Percentiles rank a stretch among this genome's conserved stretches.
Conservation (phyloP, 139 green algal species). For the Edaphochlamys debaryana region DNA sequence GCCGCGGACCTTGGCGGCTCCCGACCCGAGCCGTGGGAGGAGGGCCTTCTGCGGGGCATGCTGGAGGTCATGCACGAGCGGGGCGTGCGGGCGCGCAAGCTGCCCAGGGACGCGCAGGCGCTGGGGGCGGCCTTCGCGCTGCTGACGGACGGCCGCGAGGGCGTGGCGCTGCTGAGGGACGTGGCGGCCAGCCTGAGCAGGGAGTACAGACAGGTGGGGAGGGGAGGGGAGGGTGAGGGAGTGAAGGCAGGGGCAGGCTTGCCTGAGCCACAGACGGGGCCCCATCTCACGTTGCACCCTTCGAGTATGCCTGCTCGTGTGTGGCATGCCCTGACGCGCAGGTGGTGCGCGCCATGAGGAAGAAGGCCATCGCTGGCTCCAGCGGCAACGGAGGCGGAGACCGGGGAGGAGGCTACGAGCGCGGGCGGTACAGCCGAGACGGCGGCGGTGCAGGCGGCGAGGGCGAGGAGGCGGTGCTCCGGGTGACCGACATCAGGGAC, state of each 20-base stretch:
- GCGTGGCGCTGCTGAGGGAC: slow-evolving; percentile 28
- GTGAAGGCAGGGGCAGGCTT: not conserved
- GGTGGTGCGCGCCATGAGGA: no score
- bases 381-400: not conserved
- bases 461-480: not conserved
- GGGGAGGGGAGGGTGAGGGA: not conserved
- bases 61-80: slow-evolving; percentile 36
- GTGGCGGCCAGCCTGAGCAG: slow-evolving; percentile 9
- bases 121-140: slow-evolving; percentile 19
- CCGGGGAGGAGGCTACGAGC: no score
- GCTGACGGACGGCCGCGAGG: slow-evolving; percentile 8
- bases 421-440: no score
- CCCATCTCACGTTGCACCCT: no score
- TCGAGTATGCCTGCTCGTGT: no score
- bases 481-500: slow-evolving; percentile 14
- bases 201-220: slow-evolving; percentile 21
- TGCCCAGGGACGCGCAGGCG: slow-evolving; percentile 16
- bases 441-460: no score
- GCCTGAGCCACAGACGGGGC: no score
- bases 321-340: no score
- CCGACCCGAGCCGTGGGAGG: slow-evolving; percentile 14
- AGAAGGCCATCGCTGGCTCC: not conserved
- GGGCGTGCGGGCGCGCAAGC: slow-evolving; percentile 7
- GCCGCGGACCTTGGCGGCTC: not conserved
- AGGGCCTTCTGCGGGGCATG: slow-evolving; percentile 25